Percentiles rank a stretch among this genome's conserved stretches.
Conservation (phyloP, 768 basidiomycete genomes). For the Asterophora parasitica region DNA sequence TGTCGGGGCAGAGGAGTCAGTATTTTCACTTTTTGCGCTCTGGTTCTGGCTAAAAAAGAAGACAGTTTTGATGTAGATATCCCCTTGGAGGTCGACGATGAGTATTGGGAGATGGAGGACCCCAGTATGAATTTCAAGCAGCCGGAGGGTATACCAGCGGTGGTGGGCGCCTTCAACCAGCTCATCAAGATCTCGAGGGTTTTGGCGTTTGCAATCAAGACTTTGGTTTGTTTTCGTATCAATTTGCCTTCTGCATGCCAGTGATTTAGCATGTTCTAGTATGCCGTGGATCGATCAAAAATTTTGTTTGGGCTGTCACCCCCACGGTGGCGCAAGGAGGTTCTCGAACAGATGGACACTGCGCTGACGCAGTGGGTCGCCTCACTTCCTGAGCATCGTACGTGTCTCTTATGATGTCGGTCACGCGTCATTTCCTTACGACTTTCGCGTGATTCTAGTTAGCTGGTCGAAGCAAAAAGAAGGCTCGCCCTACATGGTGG, state of each 20-base stretch:
- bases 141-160: slow-evolving; percentile 54
- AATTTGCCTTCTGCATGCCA: no score
- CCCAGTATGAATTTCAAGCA: slow-evolving; percentile 58
- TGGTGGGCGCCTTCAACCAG: slow-evolving; percentile 57
- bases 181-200: slow-evolving; percentile 65
- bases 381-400: slow-evolving; percentile 63
- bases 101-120: slow-evolving; percentile 63
- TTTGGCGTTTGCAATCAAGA: slow-evolving; percentile 62
- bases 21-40: slow-evolving; percentile 2
- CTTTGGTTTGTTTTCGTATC: slow-evolving; percentile 61
- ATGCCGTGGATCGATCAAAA: slow-evolving; percentile 66
- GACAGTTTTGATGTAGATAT: slow-evolving; percentile 77
- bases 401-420: slow-evolving; percentile 19
- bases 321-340: slow-evolving; percentile 49
- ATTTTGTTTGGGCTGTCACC: slow-evolving; percentile 47
- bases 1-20: slow-evolving; percentile 65
- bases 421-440: neutral
- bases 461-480: slow-evolving; percentile 52
- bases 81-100: slow-evolving; percentile 78
- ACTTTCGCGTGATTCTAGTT: slow-evolving; percentile 35
- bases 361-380: slow-evolving; percentile 72
- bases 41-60: slow-evolving; percentile 1
- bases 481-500: slow-evolving; percentile 44
- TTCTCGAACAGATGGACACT: slow-evolving; percentile 62
- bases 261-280: slow-evolving; percentile 49